Evolutionary conservation across 108 stramenopile species (phyloP).

Genomic region (Cyclotella kingstonii): DNA sequence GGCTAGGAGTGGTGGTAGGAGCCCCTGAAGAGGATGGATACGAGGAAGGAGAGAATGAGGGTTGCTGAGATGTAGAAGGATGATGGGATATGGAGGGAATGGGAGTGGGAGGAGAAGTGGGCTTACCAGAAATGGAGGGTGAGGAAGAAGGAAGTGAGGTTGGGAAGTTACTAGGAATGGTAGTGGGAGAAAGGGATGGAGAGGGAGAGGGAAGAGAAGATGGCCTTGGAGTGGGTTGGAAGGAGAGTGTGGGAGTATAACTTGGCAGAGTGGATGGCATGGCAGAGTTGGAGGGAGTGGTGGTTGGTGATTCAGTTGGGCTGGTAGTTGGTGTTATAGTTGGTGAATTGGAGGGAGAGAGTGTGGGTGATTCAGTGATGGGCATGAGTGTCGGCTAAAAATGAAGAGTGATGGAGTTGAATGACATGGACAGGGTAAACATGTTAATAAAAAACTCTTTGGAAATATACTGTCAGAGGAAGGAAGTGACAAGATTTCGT

Average conservation of each 20-base stretch:
- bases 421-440: neutral
- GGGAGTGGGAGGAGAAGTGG: neutral
- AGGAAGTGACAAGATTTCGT: no score
- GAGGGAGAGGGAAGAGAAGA: neutral
- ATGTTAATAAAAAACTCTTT: no score
- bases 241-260: neutral
- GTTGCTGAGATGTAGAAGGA: neutral
- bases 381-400: neutral
- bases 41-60: neutral
- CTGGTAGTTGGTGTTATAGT: slow-evolving; percentile 1
- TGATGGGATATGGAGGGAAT: neutral
- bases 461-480: no score
- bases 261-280: neutral
- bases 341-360: slow-evolving; percentile 1
- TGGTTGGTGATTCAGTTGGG: neutral
- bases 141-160: no score
- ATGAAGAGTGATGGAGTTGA: neutral
- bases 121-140: neutral
- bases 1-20: neutral
- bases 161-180: no score
- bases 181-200: no score
- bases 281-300: neutral
- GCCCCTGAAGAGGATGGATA: neutral
- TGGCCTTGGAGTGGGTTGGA: neutral
- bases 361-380: neutral